Percentiles rank a stretch among this genome's conserved stretches.
These are phyloP conservation scores for Margaritispora aquatica DNA, from an alignment of 495 filamentous ascomycete genomes.

Conservation along the genomic window DNA sequence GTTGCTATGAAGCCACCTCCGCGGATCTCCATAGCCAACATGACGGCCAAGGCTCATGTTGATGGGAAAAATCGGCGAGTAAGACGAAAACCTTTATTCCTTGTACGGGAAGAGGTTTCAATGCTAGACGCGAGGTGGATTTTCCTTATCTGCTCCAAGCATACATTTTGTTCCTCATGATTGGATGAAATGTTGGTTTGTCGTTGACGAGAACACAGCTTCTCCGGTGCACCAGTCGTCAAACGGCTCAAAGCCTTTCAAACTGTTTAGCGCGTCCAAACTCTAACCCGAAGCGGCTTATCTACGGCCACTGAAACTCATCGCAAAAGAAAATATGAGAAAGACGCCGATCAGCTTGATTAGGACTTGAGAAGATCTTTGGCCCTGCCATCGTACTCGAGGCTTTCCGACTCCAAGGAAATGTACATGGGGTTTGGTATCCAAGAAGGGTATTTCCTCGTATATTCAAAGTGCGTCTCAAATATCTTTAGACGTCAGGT, in stretches of 20 bases:
- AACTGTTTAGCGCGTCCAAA: background rate
- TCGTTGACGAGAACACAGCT: background rate
- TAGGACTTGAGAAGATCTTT: too few species aligned
- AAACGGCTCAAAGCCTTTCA: too few species aligned
- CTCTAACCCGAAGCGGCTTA: background rate
- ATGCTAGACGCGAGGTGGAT: background rate
- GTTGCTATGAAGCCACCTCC: background rate
- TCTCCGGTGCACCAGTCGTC: background rate
- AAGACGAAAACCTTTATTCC: background rate
- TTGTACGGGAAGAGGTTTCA: background rate
- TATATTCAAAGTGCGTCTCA: too few species aligned
- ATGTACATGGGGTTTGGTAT: too few species aligned
- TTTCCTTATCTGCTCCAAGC: background rate
- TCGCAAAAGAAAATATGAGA: background rate
- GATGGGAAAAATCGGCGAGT: background rate
- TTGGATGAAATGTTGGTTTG: background rate
- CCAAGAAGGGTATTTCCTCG: too few species aligned
- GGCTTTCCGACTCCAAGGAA: too few species aligned
- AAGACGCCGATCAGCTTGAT: background rate
- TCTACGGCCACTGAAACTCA: background rate
- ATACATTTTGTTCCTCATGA: background rate
- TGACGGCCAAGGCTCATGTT: too few species aligned
- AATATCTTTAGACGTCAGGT: too few species aligned
- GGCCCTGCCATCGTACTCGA: too few species aligned
- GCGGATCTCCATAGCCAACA: conserved; percentile 2